phyloP scores from a whole-genome alignment of 306 rosid genomes.

The Crotalaria pallida region DNA sequence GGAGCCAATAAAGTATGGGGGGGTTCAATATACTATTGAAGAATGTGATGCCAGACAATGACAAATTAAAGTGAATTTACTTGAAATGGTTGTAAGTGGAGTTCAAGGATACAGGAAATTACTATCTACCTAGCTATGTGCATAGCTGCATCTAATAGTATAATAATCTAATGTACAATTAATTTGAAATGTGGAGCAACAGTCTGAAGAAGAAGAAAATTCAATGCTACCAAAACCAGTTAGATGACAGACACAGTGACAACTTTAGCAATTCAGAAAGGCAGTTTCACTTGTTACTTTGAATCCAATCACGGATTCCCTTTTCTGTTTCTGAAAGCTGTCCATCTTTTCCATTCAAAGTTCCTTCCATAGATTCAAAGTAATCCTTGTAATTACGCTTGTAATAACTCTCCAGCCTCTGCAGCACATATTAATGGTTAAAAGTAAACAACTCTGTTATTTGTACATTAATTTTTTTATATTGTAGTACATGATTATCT shows the following conservation, averaged over 20 bases:
- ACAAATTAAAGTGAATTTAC: neutral
- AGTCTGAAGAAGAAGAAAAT: conserved; percentile 14
- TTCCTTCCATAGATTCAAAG: conserved; percentile 72
- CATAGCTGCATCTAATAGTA: neutral
- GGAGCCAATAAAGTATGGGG: neutral
- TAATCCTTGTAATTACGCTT: conserved; percentile 92
- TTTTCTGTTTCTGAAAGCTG: conserved; percentile 71
- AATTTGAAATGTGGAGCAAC: neutral
- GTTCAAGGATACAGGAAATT: conserved; percentile 18
- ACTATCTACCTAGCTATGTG: neutral
- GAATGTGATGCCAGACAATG: conserved; percentile 20
- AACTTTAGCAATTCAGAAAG: neutral
- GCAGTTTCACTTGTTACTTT: conserved; percentile 40
- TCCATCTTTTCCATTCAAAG: conserved; percentile 40
- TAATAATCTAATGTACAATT: conserved; percentile 19
- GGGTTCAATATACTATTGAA: conserved; percentile 1
- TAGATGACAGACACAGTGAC: neutral
- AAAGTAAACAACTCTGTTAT: no score
- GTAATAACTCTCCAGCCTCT: conserved; percentile 85
- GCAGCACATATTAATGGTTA: conserved; percentile 5
- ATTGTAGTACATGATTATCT: no score
- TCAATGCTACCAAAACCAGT: conserved; percentile 10
- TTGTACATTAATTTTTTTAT: no score
- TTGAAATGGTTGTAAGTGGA: conserved; percentile 7
- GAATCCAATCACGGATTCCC: conserved; percentile 84